Evolutionary conservation across 257 asterid genomes (phyloP).

Genomic region (Scutellaria minor): DNA sequence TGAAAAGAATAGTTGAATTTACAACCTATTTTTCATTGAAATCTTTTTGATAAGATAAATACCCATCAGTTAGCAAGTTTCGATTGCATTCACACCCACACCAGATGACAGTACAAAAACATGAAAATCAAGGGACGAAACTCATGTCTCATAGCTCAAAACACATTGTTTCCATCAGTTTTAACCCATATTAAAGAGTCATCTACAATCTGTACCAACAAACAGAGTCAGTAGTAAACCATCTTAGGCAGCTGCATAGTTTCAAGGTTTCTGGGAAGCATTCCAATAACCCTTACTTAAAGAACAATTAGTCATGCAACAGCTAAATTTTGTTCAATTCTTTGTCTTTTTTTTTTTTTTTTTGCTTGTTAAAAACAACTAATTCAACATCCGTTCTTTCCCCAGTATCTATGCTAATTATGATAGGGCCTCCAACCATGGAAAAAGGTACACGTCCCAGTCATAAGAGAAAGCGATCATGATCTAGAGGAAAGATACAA

Average conservation of each 20-base stretch:
- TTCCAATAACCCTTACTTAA: constrained; percentile 13
- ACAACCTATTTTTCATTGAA: constrained; percentile 8
- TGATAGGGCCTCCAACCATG: constrained; percentile 4
- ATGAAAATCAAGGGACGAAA: constrained; percentile 17
- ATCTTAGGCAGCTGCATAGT: constrained; percentile 12
- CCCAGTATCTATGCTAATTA: constrained; percentile 16
- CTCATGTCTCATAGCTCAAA: constrained; percentile 13
- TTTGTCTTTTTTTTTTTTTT: background rate
- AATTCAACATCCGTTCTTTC: background rate
- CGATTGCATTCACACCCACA: constrained; percentile 13
- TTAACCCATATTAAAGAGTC: constrained; percentile 13
- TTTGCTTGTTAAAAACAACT: no score
- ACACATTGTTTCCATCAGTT: constrained; percentile 16
- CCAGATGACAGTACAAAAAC: background rate
- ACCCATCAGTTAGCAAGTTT: constrained; percentile 12
- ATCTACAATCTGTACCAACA: constrained; percentile 20
- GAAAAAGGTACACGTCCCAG: constrained; percentile 27
- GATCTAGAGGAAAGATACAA: constrained; percentile 11
- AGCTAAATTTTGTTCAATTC: background rate
- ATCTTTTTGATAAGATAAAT: constrained; percentile 1
- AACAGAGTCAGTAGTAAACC: constrained; percentile 3
- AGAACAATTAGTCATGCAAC: background rate
- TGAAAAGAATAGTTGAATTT: constrained; percentile 45
- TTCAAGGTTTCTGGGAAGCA: constrained; percentile 18
- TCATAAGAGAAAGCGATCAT: constrained; percentile 18